These are phyloP conservation scores for Aschersonia sp. DNA, from an alignment of 2,329 filamentous ascomycete species.

Conservation along the genomic window DNA sequence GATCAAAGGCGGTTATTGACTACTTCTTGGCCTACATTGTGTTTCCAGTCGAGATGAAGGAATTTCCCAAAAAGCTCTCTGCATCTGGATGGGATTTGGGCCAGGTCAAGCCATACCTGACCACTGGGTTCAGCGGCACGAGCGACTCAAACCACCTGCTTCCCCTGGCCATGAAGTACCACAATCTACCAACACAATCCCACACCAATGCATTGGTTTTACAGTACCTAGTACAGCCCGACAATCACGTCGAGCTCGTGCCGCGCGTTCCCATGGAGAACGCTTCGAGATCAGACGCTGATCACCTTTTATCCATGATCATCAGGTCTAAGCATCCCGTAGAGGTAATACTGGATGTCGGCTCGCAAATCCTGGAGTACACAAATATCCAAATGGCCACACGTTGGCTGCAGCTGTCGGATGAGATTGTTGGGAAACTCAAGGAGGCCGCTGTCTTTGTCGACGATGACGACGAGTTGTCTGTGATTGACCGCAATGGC, in stretches of 20 bases:
- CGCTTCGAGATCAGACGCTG: constrained; percentile 10
- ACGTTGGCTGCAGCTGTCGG: constrained; percentile 29
- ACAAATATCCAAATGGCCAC: constrained; percentile 38
- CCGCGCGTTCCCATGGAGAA: neutral
- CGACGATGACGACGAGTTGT: constrained; percentile 36
- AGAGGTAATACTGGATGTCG: constrained; percentile 52
- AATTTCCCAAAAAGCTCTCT: constrained; percentile 49
- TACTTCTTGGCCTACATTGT: constrained; percentile 46
- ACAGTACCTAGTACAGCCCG: constrained; percentile 35
- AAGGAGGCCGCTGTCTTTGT: constrained; percentile 38
- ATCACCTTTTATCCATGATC: constrained; percentile 28
- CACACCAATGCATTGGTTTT: constrained; percentile 58
- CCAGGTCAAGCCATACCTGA: constrained; percentile 27
- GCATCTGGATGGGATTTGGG: constrained; percentile 56
- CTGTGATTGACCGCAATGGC: constrained; percentile 34
- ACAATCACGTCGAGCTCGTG: constrained; percentile 25
- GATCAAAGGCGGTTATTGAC: constrained; percentile 40
- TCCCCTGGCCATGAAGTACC: constrained; percentile 39
- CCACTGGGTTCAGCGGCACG: constrained; percentile 57
- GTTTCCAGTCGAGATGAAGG: constrained; percentile 46
- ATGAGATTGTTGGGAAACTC: neutral
- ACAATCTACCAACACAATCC: constrained; percentile 35
- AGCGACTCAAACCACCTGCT: constrained; percentile 47
- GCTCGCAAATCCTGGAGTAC: constrained; percentile 53
- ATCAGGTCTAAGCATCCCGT: constrained; percentile 21